phyloP scores from a whole-genome alignment of 257 asterid species.

The Fraxinus excelsior region DNA sequence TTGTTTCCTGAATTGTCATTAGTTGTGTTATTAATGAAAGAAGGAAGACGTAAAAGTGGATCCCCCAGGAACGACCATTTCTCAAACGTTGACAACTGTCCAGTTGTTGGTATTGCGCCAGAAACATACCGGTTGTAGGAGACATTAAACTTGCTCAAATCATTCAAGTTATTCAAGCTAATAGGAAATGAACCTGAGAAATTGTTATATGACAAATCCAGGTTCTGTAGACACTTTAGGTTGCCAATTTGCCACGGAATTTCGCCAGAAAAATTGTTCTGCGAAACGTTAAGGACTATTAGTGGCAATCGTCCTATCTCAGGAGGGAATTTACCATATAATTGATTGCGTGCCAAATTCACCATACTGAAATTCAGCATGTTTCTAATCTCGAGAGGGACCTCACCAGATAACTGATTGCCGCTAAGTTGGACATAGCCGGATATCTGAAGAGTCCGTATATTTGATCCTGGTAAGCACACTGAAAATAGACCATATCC shows the following conservation, averaged over 20 bases:
- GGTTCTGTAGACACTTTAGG: constrained; percentile 66
- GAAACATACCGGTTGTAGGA: constrained; percentile 73
- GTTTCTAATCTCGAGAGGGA: constrained; percentile 67
- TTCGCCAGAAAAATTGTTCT: constrained; percentile 57
- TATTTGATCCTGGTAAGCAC: constrained; percentile 62
- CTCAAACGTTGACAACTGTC: constrained; percentile 76
- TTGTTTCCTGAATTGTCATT: constrained; percentile 5
- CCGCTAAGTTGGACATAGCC: constrained; percentile 84
- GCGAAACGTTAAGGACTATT: constrained; percentile 57
- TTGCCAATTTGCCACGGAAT: constrained; percentile 69
- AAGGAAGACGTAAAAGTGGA: constrained; percentile 64
- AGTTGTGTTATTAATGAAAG: constrained; percentile 53
- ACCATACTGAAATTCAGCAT: constrained; percentile 75
- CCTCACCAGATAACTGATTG: constrained; percentile 58
- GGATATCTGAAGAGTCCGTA: constrained; percentile 48
- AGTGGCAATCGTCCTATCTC: constrained; percentile 53
- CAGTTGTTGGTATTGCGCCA: constrained; percentile 63
- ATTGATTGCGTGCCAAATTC: constrained; percentile 62
- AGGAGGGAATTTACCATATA: constrained; percentile 58
- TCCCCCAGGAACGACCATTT: constrained; percentile 75
- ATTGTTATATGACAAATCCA: constrained; percentile 71
- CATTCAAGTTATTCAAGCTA: constrained; percentile 56
- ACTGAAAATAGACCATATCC: constrained; percentile 77
- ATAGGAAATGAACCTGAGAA: constrained; percentile 73
- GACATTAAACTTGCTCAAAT: constrained; percentile 72